phyloP scores from a whole-genome alignment of 768 basidiomycete species.

The Lactarius hatsudake region DNA sequence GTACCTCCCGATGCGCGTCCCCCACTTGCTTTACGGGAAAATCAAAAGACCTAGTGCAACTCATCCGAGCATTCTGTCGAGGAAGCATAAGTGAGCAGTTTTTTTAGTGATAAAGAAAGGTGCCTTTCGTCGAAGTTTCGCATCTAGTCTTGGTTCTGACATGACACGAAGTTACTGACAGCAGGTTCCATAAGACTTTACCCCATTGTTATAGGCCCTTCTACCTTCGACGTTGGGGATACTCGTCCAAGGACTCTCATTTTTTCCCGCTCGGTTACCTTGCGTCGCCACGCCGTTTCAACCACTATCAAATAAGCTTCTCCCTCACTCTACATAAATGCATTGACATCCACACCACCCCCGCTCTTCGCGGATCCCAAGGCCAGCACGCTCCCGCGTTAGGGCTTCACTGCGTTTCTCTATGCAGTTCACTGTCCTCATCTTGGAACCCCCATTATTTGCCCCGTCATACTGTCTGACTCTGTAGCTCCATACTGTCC shows the following conservation, averaged over 20 bases:
- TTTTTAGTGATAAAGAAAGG: constrained; percentile 8
- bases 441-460: neutral
- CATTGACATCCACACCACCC: neutral
- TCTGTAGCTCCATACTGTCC: constrained; percentile 9
- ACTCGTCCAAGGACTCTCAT: neutral
- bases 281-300: neutral
- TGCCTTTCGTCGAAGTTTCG: neutral
- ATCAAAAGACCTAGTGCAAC: constrained; percentile 11
- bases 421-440: neutral
- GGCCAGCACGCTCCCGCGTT: neutral
- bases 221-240: neutral
- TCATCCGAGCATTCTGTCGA: constrained; percentile 17
- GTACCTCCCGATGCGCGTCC: neutral
- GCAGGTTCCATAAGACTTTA: neutral
- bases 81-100: constrained; percentile 17
- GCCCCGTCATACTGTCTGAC: neutral
- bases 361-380: neutral
- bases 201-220: neutral
- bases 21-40: constrained; percentile 1
- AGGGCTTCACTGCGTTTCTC: neutral
- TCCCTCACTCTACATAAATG: neutral
- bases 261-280: neutral
- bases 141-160: neutral
- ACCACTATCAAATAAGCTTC: neutral
- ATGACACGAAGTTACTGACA: constrained; percentile 7